These are phyloP conservation scores for Westerdykella ornata DNA, from an alignment of 2,329 filamentous ascomycete species.

Conservation along the genomic window DNA sequence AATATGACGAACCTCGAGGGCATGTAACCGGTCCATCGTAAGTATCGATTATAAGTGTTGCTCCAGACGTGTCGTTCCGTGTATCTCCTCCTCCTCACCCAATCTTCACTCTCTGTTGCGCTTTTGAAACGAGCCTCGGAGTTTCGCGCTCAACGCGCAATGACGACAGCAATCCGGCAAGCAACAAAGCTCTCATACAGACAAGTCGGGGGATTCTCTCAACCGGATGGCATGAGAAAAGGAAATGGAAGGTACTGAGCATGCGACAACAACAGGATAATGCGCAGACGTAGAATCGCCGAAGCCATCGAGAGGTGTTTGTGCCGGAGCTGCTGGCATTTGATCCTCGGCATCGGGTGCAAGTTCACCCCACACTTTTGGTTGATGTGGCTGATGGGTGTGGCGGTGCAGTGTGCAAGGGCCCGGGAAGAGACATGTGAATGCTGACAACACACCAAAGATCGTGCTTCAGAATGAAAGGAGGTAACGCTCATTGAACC, in stretches of 20 bases:
- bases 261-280: no score
- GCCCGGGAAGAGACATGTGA: no score
- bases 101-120: neutral
- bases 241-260: constrained; percentile 1
- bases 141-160: constrained; percentile 1
- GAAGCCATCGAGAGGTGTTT: neutral
- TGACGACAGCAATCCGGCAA: constrained; percentile 8
- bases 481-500: no score
- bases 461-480: no score
- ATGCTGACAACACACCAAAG: no score
- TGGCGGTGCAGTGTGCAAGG: no score
- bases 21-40: constrained; percentile 30
- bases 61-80: neutral
- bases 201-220: no score
- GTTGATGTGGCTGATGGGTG: no score
- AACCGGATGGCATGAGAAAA: neutral
- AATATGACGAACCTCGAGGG: constrained; percentile 22
- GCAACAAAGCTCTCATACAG: neutral
- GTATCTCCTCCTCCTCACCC: neutral
- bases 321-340: constrained; percentile 12
- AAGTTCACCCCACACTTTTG: no score
- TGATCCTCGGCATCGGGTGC: constrained; percentile 27
- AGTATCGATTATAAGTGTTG: neutral
- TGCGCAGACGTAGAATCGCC: no score
- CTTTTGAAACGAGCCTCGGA: constrained; percentile 18